phyloP scores from a whole-genome alignment of 495 filamentous ascomycete species.

The Podospora anserina region DNA sequence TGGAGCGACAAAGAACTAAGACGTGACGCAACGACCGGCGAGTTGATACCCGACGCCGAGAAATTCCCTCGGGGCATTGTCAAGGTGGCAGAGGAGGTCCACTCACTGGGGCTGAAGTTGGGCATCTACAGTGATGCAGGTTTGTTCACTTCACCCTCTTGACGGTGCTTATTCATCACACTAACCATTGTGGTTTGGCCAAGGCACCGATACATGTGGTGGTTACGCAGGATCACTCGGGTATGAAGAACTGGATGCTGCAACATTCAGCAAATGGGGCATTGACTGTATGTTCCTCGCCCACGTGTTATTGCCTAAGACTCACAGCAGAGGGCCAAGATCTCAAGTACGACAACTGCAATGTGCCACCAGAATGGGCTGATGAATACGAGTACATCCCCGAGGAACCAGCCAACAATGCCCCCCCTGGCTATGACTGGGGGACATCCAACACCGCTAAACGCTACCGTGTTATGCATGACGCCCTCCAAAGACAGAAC shows the following conservation, averaged over 20 bases:
- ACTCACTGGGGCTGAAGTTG: slow-evolving; percentile 55
- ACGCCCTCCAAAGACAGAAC: slow-evolving; percentile 55
- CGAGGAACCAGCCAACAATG: slow-evolving; percentile 37
- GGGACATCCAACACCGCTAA: slow-evolving; percentile 49
- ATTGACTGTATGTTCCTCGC: slow-evolving; percentile 44
- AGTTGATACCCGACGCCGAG: slow-evolving; percentile 48
- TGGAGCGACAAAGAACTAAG: slow-evolving; percentile 52
- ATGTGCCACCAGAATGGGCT: slow-evolving; percentile 42
- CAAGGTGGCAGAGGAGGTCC: slow-evolving; percentile 51
- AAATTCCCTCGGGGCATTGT: slow-evolving; percentile 60
- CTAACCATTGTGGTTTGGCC: background rate
- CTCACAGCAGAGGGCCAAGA: slow-evolving; percentile 32
- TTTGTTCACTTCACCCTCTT: background rate
- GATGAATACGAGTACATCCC: slow-evolving; percentile 8
- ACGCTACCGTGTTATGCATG: slow-evolving; percentile 57
- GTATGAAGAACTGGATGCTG: slow-evolving; percentile 57
- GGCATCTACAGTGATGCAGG: slow-evolving; percentile 63
- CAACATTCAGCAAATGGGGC: slow-evolving; percentile 59
- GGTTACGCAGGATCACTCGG: slow-evolving; percentile 57
- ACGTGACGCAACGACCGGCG: slow-evolving; percentile 44
- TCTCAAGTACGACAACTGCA: slow-evolving; percentile 69
- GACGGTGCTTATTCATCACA: background rate
- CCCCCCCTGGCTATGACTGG: slow-evolving; percentile 51
- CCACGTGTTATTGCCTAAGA: too few relatives aligned
- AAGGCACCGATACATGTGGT: slow-evolving; percentile 51